A percentile compares a stretch with the other conserved stretches of the same genome.
phyloP scores from a whole-genome alignment of 2,329 filamentous ascomycete genomes.

The Alternaria burnsii region DNA sequence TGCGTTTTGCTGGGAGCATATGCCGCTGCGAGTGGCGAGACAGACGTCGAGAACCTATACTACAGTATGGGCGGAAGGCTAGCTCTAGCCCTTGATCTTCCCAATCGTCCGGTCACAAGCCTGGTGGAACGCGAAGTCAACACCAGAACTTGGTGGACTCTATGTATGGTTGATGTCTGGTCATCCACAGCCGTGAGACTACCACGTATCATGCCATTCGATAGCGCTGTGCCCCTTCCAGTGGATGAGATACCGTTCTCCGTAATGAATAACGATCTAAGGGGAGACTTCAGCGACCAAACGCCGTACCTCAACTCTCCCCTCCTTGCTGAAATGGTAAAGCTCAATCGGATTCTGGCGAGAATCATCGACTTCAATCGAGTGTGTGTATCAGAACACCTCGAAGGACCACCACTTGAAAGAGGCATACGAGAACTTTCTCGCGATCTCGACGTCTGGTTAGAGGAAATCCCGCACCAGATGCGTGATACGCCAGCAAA shows the following conservation, averaged over 20 bases:
- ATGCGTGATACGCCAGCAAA: conserved; percentile 36
- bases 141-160: conserved; percentile 36
- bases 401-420: conserved; percentile 26
- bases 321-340: conserved; percentile 38
- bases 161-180: conserved; percentile 40
- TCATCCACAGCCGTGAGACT: conserved; percentile 34
- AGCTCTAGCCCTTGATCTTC: conserved; percentile 31
- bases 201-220: conserved; percentile 34
- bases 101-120: conserved; percentile 29
- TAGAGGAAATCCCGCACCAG: conserved; percentile 31
- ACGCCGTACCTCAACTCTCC: conserved; percentile 22
- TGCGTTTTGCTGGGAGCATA: conserved; percentile 34
- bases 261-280: conserved; percentile 25
- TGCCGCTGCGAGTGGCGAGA: conserved; percentile 34
- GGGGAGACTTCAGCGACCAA: conserved; percentile 18
- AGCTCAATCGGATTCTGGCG: conserved; percentile 31
- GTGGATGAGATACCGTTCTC: conserved; percentile 35
- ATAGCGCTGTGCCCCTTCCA: conserved; percentile 28
- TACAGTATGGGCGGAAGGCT: conserved; percentile 35
- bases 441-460: conserved; percentile 29
- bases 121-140: conserved; percentile 34
- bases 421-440: conserved; percentile 28
- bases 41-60: conserved; percentile 35
- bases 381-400: conserved; percentile 32
- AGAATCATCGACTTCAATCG: conserved; percentile 36